Evolutionary conservation across 1,284 basidiomycete species (phyloP), one percentile per base, ranked within the genome.

Genomic region (Microbotryum silenes-acaulis): DNA sequence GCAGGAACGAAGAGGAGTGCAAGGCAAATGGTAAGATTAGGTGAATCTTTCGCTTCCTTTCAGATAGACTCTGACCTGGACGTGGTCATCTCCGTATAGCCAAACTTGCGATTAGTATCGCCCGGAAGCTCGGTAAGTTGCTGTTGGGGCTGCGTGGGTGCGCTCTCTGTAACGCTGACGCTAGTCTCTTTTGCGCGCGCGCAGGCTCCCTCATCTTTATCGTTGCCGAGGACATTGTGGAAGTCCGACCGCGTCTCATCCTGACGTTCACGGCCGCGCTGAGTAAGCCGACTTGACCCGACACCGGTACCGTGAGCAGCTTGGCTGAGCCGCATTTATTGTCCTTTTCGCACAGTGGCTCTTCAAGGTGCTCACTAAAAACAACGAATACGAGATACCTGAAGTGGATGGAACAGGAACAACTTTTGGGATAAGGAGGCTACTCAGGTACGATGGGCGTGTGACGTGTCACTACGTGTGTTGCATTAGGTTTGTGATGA

Each of bases 141-240:
- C 8, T 31, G 31, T 31, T 3, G 31, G 31, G 31, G 31, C 31
- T 31, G 31, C 31, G 31, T 9, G 31, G 8, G 8, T 10, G 9
- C 31, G 31, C 6, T 31, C 9, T 31, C 31, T 9, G 31, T 31
- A 31, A 9, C 9, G 31, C 25, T 25, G 14, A 18, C 25, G 18
- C 18, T 37, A 25, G 20, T 25, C 52, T 25, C 18, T 10, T 10
- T n/a, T 44, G 23, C 50, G 51, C 31, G 31, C 45, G 20, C 51
- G 85, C 96, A 84, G 91, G 92, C 59, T 91, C 91, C 5, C 78
- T 97, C 72, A 97, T 98, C 73, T 97, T 97, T 82, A 79, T 98
- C 64, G 96, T 98, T 0, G 92, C 94, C 1, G 96, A 98, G 76
- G 93, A 79, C 60, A 75, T 79, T 57, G 74, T 78, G 60, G 72